phyloP scores from a whole-genome alignment of 2,329 filamentous ascomycete species.

The Harringtonia aguacate region DNA sequence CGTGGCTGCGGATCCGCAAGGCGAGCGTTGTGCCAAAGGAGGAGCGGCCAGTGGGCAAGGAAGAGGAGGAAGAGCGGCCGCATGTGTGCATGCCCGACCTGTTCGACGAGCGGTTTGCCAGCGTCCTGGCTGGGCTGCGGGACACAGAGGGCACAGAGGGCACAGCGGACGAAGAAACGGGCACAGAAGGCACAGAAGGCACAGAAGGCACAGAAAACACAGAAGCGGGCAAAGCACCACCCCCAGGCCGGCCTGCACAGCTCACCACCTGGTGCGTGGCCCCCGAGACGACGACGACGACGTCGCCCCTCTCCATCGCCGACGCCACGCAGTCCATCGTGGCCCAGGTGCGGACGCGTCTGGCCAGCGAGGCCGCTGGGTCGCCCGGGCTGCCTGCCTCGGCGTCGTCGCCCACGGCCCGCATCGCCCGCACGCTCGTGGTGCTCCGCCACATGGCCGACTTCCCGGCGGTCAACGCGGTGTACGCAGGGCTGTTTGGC shows the following conservation, averaged over 20 bases:
- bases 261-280: constrained; percentile 19
- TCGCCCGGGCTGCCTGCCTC: constrained; percentile 15
- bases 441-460: constrained; percentile 70
- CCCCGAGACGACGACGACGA: constrained; percentile 4
- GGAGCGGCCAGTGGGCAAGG: constrained; percentile 9
- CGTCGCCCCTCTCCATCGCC: constrained; percentile 26
- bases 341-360: constrained; percentile 28
- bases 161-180: neutral
- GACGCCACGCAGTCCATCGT: constrained; percentile 39
- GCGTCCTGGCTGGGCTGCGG: constrained; percentile 24
- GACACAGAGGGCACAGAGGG: too few species aligned
- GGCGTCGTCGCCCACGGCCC: constrained; percentile 17
- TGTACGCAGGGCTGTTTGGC: constrained; percentile 66
- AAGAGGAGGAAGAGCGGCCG: constrained; percentile 3
- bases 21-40: constrained; percentile 43
- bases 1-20: constrained; percentile 54
- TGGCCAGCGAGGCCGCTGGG: too few species aligned
- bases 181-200: neutral
- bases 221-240: neutral
- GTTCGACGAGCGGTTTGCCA: constrained; percentile 52
- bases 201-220: neutral
- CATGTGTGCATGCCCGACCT: constrained; percentile 48
- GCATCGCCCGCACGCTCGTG: constrained; percentile 49
- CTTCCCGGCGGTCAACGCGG: constrained; percentile 63
- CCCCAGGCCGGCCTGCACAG: neutral